These are phyloP conservation scores for Solanum etuberosum DNA, from an alignment of 257 asterid species.

Conservation along the genomic window DNA sequence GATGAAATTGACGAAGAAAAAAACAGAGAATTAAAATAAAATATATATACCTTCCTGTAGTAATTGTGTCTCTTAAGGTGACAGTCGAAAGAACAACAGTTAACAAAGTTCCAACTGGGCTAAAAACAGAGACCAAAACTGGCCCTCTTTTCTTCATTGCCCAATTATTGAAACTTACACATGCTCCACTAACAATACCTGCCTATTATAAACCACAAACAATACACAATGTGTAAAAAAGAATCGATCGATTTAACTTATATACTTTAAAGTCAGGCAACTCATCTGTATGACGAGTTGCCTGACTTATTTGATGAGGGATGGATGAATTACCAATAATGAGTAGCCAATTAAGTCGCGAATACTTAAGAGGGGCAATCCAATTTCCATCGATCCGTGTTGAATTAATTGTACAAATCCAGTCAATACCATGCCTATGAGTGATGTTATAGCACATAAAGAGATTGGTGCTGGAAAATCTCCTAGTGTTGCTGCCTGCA, in stretches of 20 bases:
- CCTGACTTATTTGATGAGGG: background rate
- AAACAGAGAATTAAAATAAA: background rate
- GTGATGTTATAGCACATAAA: conserved; percentile 55
- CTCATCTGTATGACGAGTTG: background rate
- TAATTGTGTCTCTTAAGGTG: conserved; percentile 40
- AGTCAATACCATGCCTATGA: conserved; percentile 52
- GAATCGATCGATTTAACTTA: background rate
- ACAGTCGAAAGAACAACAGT: conserved; percentile 46
- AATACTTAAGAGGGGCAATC: conserved; percentile 41
- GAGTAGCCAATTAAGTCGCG: conserved; percentile 44
- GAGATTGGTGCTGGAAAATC: conserved; percentile 77
- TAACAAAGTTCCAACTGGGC: conserved; percentile 72
- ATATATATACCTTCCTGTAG: conserved; percentile 49
- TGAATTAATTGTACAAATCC: conserved; percentile 26
- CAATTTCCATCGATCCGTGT: conserved; percentile 30
- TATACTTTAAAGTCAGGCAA: background rate
- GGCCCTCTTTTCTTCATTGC: conserved; percentile 96
- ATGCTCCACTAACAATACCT: conserved; percentile 62
- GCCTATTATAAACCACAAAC: conserved; percentile 26
- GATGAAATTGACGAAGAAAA: background rate
- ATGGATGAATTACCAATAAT: conserved; percentile 33
- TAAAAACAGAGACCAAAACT: conserved; percentile 74
- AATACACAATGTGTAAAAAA: background rate
- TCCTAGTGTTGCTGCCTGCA: conserved; percentile 64
- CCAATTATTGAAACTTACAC: conserved; percentile 76